Percentiles rank a stretch among this genome's conserved stretches.
Evolutionary conservation across 2,329 filamentous ascomycete species (phyloP).

Genomic region (Colletotrichum tropicicola): DNA sequence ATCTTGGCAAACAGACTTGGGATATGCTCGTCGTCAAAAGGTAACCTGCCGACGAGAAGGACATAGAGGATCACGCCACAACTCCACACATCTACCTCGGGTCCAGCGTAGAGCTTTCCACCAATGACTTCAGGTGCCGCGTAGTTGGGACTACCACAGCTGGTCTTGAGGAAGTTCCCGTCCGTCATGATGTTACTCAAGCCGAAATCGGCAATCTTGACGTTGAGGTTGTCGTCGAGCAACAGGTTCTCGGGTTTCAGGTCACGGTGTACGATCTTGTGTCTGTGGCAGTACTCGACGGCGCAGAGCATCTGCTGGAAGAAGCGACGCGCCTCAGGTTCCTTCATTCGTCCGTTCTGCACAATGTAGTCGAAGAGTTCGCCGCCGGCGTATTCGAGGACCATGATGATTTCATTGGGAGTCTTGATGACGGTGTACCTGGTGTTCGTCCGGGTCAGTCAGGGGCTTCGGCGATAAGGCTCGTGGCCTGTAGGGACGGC

Average conservation of each 20-base stretch:
- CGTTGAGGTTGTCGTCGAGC: constrained; percentile 93
- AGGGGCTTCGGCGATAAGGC: background rate
- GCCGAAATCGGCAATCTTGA: constrained; percentile 99
- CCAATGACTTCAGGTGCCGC: constrained; percentile 98
- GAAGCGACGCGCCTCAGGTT: constrained; percentile 93
- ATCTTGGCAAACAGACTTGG: constrained; percentile 98
- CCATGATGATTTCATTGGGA: constrained; percentile 95
- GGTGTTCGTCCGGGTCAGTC: constrained; percentile 11
- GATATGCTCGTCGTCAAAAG: constrained; percentile 99
- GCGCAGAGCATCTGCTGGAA: constrained; percentile 99
- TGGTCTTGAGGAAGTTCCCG: constrained; percentile 98
- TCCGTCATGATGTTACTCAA: constrained; percentile 99
- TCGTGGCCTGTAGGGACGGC: constrained; percentile 37
- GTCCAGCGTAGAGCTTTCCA: constrained; percentile 95
- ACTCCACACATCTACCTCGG: constrained; percentile 99
- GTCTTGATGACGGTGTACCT: constrained; percentile 98
- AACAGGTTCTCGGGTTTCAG: constrained; percentile 97
- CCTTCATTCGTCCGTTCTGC: constrained; percentile 88
- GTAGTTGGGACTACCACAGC: constrained; percentile 97
- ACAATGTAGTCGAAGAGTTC: constrained; percentile 99
- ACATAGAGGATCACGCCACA: constrained; percentile 92
- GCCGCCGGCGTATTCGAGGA: constrained; percentile 94
- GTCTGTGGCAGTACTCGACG: constrained; percentile 97
- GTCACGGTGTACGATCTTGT: constrained; percentile 98
- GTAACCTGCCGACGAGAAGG: constrained; percentile 81